Evolutionary conservation across 2,329 filamentous ascomycete species (phyloP).

Genomic region (Colletotrichum filicis): DNA sequence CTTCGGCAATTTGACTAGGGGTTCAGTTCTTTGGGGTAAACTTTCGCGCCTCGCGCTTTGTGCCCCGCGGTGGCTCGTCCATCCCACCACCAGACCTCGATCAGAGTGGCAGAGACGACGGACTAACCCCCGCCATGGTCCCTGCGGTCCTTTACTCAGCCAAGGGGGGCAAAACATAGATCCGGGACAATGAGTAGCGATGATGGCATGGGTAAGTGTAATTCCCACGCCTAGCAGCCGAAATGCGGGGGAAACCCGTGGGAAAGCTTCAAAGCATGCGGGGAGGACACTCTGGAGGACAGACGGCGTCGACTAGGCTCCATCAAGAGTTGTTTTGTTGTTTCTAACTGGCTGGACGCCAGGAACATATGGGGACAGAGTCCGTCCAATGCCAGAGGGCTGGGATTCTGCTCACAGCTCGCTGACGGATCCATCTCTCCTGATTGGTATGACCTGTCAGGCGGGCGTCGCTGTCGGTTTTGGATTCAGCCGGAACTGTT

Average conservation of each 20-base stretch:
- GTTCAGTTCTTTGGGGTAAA: not conserved
- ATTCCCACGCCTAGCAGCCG: not conserved
- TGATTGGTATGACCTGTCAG: not conserved
- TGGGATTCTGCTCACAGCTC: not conserved
- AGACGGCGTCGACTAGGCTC: not conserved
- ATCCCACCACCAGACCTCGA: not conserved
- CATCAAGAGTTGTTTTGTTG: not conserved
- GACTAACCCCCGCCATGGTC: not conserved
- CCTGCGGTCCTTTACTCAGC: not conserved
- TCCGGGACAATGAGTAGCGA: not conserved
- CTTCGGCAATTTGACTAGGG: conserved; percentile 13
- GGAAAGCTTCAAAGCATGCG: not conserved
- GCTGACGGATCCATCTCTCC: conserved; percentile 2
- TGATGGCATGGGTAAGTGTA: conserved; percentile 8
- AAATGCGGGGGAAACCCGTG: conserved; percentile 10
- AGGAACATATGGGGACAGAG: not conserved
- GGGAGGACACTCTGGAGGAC: not conserved
- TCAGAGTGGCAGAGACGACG: not conserved
- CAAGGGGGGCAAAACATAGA: conserved; percentile 8
- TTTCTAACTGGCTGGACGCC: not conserved
- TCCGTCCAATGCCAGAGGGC: not conserved
- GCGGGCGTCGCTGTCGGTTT: not conserved
- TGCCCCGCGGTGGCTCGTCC: not conserved
- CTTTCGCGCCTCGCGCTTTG: not conserved
- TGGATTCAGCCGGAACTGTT: not conserved